phyloP scores from a whole-genome alignment of 2,329 filamentous ascomycete genomes.

The Dothideomycetes sp. region DNA sequence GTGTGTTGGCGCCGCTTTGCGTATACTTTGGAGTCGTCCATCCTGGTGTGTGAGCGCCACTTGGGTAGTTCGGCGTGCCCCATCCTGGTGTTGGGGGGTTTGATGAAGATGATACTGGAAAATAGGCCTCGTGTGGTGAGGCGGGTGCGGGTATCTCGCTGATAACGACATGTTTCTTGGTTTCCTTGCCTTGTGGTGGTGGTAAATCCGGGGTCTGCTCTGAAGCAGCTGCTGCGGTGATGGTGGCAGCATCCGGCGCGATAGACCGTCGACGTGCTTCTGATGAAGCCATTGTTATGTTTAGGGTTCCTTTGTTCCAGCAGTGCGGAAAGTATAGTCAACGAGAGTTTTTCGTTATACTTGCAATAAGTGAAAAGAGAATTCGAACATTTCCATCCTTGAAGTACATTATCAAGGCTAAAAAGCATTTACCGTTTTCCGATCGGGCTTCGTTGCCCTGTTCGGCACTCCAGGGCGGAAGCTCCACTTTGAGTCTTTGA shows the following conservation, averaged over 20 bases:
- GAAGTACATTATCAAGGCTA: no score
- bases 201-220: background rate
- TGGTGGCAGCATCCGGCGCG: background rate
- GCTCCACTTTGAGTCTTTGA: background rate
- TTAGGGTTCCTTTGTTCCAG: background rate
- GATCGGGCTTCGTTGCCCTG: background rate
- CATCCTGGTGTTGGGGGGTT: background rate
- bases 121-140: background rate
- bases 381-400: background rate
- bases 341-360: background rate
- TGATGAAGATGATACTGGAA: background rate
- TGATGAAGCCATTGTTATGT: background rate
- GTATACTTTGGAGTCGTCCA: background rate
- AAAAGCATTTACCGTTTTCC: background rate
- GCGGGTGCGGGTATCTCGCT: background rate
- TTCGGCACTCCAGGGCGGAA: background rate
- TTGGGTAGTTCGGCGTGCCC: background rate
- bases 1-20: background rate
- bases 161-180: background rate
- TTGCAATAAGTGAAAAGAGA: background rate
- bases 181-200: no score
- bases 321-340: background rate
- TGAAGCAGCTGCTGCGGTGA: background rate
- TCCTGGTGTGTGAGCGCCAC: constrained; percentile 2
- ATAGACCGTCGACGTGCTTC: background rate